phyloP scores from a whole-genome alignment of 2,329 filamentous ascomycete genomes.

The Fusarium sambucinum region DNA sequence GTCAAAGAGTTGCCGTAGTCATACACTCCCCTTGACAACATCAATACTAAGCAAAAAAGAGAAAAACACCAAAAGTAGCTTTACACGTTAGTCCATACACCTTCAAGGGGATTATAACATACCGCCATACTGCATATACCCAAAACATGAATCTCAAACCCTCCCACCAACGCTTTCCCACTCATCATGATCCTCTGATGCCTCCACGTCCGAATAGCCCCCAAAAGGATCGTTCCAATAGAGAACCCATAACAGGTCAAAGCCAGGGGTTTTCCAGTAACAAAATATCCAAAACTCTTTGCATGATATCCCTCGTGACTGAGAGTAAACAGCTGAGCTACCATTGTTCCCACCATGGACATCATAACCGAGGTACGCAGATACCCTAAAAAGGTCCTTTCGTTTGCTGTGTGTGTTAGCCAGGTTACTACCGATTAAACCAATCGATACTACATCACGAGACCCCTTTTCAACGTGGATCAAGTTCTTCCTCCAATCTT shows the following conservation, averaged over 20 bases:
- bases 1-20: background rate
- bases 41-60: conserved; percentile 43
- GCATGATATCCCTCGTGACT: conserved; percentile 50
- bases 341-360: conserved; percentile 73
- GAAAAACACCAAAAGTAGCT: conserved; percentile 45
- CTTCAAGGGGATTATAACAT: background rate
- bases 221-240: conserved; percentile 52
- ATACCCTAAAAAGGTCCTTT: conserved; percentile 80
- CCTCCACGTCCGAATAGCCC: conserved; percentile 50
- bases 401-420: conserved; percentile 67
- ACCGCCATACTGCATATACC: conserved; percentile 39
- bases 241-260: conserved; percentile 57
- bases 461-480: conserved; percentile 4
- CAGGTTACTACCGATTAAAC: background rate
- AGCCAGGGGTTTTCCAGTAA: conserved; percentile 70
- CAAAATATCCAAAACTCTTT: conserved; percentile 66
- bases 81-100: conserved; percentile 11
- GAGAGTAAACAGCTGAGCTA: conserved; percentile 75
- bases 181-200: conserved; percentile 49
- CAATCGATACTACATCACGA: conserved; percentile 6
- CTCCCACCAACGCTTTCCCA: conserved; percentile 51
- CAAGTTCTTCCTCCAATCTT: conserved; percentile 34
- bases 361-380: conserved; percentile 77
- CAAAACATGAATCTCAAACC: conserved; percentile 48
- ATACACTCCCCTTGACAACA: conserved; percentile 19